These are phyloP conservation scores for Mucor saturninus DNA, from an alignment of 371 early-diverging fungal species.

Conservation along the genomic window DNA sequence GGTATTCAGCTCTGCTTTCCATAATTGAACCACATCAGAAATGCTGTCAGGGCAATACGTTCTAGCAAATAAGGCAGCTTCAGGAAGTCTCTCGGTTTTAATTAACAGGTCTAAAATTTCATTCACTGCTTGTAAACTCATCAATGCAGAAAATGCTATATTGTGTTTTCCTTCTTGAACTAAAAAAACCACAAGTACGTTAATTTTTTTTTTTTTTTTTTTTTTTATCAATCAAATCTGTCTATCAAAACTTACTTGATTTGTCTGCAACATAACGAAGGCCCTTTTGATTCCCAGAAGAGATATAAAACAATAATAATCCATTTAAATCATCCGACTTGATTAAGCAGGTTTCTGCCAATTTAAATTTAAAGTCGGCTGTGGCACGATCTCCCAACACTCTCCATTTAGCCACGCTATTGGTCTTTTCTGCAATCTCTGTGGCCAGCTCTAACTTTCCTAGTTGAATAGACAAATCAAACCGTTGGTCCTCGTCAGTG, in stretches of 20 bases:
- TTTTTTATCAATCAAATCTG: not conserved
- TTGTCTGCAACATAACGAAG: constrained; percentile 74
- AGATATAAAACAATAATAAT: constrained; percentile 86
- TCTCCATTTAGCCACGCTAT: constrained; percentile 91
- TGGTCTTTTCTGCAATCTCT: constrained; percentile 79
- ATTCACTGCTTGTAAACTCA: constrained; percentile 73
- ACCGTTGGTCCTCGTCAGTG: constrained; percentile 92
- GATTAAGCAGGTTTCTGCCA: constrained; percentile 90
- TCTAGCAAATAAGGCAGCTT: constrained; percentile 94
- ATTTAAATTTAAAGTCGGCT: constrained; percentile 80
- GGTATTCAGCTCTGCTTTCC: constrained; percentile 77
- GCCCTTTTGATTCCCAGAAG: constrained; percentile 82
- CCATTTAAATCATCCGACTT: constrained; percentile 91
- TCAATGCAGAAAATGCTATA: constrained; percentile 86
- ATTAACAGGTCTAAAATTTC: constrained; percentile 83
- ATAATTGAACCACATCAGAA: constrained; percentile 73
- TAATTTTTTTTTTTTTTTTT: not conserved
- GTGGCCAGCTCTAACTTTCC: constrained; percentile 83
- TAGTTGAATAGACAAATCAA: constrained; percentile 92
- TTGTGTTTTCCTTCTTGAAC: constrained; percentile 82
- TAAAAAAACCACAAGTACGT: constrained; percentile 6
- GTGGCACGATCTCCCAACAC: constrained; percentile 90
- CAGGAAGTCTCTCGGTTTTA: constrained; percentile 87
- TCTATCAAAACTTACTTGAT: constrained; percentile 57
- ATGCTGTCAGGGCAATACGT: constrained; percentile 86